Evolutionary conservation across 495 filamentous ascomycete species (phyloP).

Genomic region (Hyphodiscus hymeniophilus): DNA sequence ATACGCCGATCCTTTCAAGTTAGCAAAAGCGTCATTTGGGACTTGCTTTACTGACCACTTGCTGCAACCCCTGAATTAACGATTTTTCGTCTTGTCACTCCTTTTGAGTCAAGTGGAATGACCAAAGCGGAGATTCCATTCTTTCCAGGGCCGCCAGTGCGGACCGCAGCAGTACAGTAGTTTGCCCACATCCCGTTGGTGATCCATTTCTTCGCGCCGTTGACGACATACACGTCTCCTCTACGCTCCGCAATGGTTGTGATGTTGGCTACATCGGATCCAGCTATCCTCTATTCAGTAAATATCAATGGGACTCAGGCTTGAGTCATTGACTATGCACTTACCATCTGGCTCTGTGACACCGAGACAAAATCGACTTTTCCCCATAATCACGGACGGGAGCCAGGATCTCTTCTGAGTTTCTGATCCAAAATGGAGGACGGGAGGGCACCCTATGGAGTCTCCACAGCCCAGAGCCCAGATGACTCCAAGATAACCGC

Average conservation of each 20-base stretch:
- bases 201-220: conserved; percentile 68
- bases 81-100: conserved; percentile 29
- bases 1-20: conserved; percentile 28
- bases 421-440: conserved; percentile 52
- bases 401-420: conserved; percentile 44
- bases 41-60: conserved; percentile 19
- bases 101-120: conserved; percentile 37
- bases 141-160: conserved; percentile 42
- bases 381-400: conserved; percentile 48
- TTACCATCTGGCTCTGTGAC: conserved; percentile 55
- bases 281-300: too few species aligned
- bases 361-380: conserved; percentile 59
- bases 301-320: too few species aligned
- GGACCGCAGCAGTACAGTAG: conserved; percentile 58
- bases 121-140: conserved; percentile 43
- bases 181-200: conserved; percentile 60
- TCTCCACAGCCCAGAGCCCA: conserved; percentile 48
- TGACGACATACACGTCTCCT: conserved; percentile 54
- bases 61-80: conserved; percentile 19
- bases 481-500: conserved; percentile 32
- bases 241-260: conserved; percentile 55
- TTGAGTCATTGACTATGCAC: background rate
- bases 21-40: background rate
- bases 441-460: conserved; percentile 56
- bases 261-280: conserved; percentile 57